phyloP scores from a whole-genome alignment of 2,329 filamentous ascomycete species.

The Emmonsiellopsis sp. region DNA sequence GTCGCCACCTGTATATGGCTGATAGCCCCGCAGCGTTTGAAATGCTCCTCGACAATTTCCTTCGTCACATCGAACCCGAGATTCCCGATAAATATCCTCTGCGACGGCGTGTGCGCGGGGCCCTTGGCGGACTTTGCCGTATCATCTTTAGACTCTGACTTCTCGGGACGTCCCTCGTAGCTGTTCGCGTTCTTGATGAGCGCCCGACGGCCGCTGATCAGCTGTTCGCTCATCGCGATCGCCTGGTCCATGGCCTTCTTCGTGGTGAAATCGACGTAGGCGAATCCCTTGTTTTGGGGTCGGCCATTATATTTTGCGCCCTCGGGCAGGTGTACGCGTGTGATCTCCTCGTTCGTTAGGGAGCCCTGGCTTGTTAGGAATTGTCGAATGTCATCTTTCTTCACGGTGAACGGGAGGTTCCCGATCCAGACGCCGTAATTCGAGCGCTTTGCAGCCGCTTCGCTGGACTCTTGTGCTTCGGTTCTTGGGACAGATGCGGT shows the following conservation, averaged over 20 bases:
- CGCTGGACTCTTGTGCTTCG: constrained; percentile 3
- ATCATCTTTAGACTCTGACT: constrained; percentile 39
- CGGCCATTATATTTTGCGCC: constrained; percentile 42
- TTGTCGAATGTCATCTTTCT: constrained; percentile 61
- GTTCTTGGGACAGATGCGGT: constrained; percentile 14
- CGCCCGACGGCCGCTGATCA: constrained; percentile 65
- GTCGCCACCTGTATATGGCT: constrained; percentile 81
- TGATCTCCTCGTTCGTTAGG: constrained; percentile 63
- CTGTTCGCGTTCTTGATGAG: constrained; percentile 89
- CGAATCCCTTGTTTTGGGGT: constrained; percentile 80
- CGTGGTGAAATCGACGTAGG: constrained; percentile 83
- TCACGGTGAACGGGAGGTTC: constrained; percentile 79
- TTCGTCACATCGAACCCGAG: constrained; percentile 73
- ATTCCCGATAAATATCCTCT: constrained; percentile 83
- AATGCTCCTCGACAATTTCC: constrained; percentile 71
- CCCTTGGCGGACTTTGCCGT: constrained; percentile 19
- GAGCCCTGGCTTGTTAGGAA: constrained; percentile 69
- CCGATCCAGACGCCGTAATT: constrained; percentile 91
- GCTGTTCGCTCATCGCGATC: constrained; percentile 75
- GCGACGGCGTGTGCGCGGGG: constrained; percentile 53
- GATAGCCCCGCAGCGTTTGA: constrained; percentile 74
- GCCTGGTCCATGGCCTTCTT: constrained; percentile 63
- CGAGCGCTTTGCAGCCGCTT: constrained; percentile 47
- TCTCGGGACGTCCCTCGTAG: constrained; percentile 80
- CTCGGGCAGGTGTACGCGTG: constrained; percentile 70